Conservation (phyloP, 1,139 yeast genomes). For the Lodderomyces theae region DNA sequence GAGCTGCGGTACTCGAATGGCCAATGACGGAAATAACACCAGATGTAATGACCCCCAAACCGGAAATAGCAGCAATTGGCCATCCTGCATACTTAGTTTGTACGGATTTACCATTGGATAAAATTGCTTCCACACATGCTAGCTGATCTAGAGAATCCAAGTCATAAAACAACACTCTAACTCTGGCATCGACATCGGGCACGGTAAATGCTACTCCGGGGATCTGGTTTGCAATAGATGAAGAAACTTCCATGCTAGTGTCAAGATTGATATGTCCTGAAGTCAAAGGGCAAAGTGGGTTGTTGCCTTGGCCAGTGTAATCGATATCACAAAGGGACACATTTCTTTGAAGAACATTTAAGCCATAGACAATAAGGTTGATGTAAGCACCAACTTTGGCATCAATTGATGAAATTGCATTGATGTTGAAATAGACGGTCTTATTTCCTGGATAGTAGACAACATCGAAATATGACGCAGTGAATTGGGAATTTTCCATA, state of each 20-base stretch:
- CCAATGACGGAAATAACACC: constrained; percentile 87
- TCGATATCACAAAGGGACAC: constrained; percentile 63
- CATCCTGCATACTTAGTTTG: constrained; percentile 93
- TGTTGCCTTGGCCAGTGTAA: constrained; percentile 30
- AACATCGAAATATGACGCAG: constrained; percentile 85
- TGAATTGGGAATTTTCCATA: constrained; percentile 84
- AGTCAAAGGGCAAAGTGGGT: constrained; percentile 64
- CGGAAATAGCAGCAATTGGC: constrained; percentile 94
- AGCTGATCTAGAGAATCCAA: constrained; percentile 42
- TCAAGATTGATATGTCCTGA: constrained; percentile 83
- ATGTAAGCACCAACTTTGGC: constrained; percentile 64
- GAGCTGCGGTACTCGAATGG: constrained; percentile 91
- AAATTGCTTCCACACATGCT: constrained; percentile 91
- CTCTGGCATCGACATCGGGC: constrained; percentile 94
- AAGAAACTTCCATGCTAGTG: constrained; percentile 47
- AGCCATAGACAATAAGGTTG: constrained; percentile 80
- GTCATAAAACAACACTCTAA: constrained; percentile 58
- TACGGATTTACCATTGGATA: constrained; percentile 89
- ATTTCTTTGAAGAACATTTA: constrained; percentile 54
- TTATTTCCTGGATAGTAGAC: constrained; percentile 62
- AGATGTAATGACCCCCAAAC: constrained; percentile 81
- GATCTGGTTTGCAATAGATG: constrained; percentile 47
- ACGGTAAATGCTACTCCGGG: constrained; percentile 86
- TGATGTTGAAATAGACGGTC: constrained; percentile 63
- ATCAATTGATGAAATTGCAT: constrained; percentile 77